Conservation (phyloP, 2,329 filamentous ascomycete genomes). For the Colletotrichum brevisporum region DNA sequence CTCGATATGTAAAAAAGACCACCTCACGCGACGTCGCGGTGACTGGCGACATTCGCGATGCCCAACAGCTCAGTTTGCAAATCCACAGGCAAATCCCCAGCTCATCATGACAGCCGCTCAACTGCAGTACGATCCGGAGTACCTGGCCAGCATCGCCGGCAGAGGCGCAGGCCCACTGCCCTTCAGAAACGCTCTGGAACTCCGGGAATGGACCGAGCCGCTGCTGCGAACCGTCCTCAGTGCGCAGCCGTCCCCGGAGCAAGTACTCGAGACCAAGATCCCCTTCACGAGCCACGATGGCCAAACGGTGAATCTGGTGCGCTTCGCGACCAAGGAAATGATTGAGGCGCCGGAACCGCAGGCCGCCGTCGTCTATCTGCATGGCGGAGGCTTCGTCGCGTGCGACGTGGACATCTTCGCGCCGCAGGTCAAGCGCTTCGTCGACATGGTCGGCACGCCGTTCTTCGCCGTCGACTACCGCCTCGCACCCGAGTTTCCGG, state of each 20-base stretch:
- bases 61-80: not conserved
- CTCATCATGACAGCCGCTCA: constrained; percentile 5
- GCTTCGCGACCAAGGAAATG: constrained; percentile 27
- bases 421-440: constrained; percentile 46
- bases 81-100: not conserved
- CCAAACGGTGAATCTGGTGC: constrained; percentile 13
- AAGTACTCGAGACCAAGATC: constrained; percentile 27
- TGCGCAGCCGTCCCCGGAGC: constrained; percentile 20
- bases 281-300: constrained; percentile 27
- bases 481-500: constrained; percentile 57
- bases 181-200: constrained; percentile 22
- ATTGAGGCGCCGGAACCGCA: constrained; percentile 16
- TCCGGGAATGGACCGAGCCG: constrained; percentile 22
- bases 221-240: constrained; percentile 11
- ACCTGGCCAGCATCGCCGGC: constrained; percentile 21
- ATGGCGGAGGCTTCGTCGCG: constrained; percentile 58
- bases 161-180: not conserved
- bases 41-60: not conserved
- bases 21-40: not conserved
- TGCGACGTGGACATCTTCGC: constrained; percentile 48
- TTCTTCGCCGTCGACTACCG: constrained; percentile 58
- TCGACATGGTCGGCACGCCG: constrained; percentile 48
- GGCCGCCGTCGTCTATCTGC: constrained; percentile 53
- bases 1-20: constrained; percentile 14
- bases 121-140: constrained; percentile 35